Percentiles rank a stretch among this genome's conserved stretches.
phyloP scores from a whole-genome alignment of 1,139 yeast genomes.

The Kazachstania sp. region DNA sequence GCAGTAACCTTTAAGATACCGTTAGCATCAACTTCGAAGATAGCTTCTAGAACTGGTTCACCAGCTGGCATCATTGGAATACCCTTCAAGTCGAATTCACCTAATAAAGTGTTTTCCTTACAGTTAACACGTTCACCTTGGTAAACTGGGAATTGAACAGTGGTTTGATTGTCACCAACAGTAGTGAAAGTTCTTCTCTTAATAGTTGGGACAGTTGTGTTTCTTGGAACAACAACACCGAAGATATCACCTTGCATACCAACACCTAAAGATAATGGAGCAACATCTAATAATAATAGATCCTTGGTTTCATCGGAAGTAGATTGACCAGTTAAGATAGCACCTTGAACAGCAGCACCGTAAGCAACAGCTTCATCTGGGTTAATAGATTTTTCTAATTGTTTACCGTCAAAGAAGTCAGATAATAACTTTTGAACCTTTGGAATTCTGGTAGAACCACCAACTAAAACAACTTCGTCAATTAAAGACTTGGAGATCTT shows the following conservation, averaged over 20 bases:
- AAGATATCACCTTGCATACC: conserved; percentile 99
- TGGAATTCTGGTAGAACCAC: conserved; percentile 99
- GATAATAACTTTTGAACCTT: conserved; percentile 95
- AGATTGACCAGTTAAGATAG: conserved; percentile 95
- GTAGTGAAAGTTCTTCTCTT: conserved; percentile 99
- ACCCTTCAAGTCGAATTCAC: conserved; percentile 98
- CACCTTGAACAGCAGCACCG: conserved; percentile 99
- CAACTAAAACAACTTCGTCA: conserved; percentile 95
- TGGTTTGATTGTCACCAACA: conserved; percentile 98
- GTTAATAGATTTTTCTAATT: conserved; percentile 92
- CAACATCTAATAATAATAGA: conserved; percentile 93
- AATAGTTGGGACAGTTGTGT: conserved; percentile 99
- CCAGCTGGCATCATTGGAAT: conserved; percentile 99
- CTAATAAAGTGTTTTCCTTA: conserved; percentile 96
- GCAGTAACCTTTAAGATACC: conserved; percentile 99
- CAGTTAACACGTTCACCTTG: conserved; percentile 99
- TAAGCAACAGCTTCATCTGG: conserved; percentile 98
- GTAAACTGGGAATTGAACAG: conserved; percentile 99
- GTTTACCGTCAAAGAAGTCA: conserved; percentile 98
- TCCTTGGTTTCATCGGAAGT: conserved; percentile 96
- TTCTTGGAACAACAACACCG: conserved; percentile 99
- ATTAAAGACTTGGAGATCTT: conserved; percentile 82
- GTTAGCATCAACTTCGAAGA: conserved; percentile 98
- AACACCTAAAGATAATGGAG: conserved; percentile 98
- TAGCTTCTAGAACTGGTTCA: conserved; percentile 99